Evolutionary conservation across 805 yeast species (phyloP), one percentile per base, ranked within the genome.

Genomic region (Danielozyma ontarioensis): DNA sequence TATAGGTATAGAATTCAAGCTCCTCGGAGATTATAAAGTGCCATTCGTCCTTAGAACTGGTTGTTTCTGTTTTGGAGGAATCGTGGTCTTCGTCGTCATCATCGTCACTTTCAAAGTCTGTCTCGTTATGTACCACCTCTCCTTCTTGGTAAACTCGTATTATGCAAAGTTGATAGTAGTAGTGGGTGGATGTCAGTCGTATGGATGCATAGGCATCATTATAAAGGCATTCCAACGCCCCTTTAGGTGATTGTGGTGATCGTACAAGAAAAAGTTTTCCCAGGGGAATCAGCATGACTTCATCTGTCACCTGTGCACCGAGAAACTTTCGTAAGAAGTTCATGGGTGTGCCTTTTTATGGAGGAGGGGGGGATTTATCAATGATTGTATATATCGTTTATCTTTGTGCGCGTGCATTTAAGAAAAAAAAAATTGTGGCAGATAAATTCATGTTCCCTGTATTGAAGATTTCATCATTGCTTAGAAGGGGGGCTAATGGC

Each of bases 191-290:
- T 1, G 89, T 78, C 39, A 76, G 77, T 26, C 86, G 69, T 31
- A 90, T 78, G 2, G 80, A 64, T 11, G 90, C 78, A 25, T 78
- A 77, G 2, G 95, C 89, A 45, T 86, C 95, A 38, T 77, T 80
- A 57, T 78, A 89, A 14, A 87, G 66, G 48, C 89, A 82, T 57
- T 93, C 97, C 23, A 78, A 66, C 17, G 79, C 88, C 6, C 96
- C 89, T 53, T 87, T 86, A 10, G 96, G 96, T 2, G 95, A 84
- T 15, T 69, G 71, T 4, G 84, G 83, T 1, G 84, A 70, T 31
- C 97, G 66, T 13, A 83, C 71, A 28, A 90, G 66, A 50, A 70
- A 83, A 29, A 90, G 69, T 58, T 80, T 81, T 3, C 97, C 97
- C 0, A 82, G 72, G 2, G 95, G 86, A 31, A 93, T 69, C 48